Conservation (phyloP, 2,329 filamentous ascomycete species). For the Aureobasidium zeae region DNA sequence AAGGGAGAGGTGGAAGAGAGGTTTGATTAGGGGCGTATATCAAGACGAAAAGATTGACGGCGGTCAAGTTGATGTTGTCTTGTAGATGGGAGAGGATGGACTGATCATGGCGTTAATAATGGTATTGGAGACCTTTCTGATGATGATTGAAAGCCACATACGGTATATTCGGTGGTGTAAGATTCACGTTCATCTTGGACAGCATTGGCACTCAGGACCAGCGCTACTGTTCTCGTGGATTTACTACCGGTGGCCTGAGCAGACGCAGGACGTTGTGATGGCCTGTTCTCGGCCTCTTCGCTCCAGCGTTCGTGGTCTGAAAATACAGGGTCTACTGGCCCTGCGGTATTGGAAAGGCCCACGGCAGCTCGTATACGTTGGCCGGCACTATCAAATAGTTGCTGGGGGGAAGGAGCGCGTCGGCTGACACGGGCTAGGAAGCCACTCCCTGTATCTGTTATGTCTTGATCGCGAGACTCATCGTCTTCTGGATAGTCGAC, state of each 20-base stretch:
- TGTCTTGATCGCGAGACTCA: too few species aligned
- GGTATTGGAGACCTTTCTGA: too few species aligned
- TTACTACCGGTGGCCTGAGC: constrained; percentile 25
- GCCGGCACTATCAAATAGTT: constrained; percentile 75
- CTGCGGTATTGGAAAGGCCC: constrained; percentile 63
- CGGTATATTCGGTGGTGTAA: constrained; percentile 65
- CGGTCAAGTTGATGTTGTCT: constrained; percentile 61
- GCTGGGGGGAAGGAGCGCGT: constrained; percentile 76
- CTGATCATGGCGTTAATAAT: constrained; percentile 23
- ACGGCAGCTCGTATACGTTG: constrained; percentile 73
- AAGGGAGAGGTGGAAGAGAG: constrained; percentile 72
- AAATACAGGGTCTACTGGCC: constrained; percentile 26
- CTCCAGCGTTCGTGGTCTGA: constrained; percentile 82
- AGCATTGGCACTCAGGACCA: constrained; percentile 75
- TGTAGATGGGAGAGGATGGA: constrained; percentile 80
- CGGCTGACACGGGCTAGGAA: constrained; percentile 73
- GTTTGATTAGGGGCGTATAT: constrained; percentile 81
- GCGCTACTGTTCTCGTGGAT: constrained; percentile 62
- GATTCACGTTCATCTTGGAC: constrained; percentile 49
- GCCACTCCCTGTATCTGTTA: too few species aligned
- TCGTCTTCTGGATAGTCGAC: constrained; percentile 15
- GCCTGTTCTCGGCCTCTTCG: constrained; percentile 70
- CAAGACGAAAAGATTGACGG: constrained; percentile 71
- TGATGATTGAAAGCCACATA: too few species aligned
- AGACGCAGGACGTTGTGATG: constrained; percentile 31